Base-by-base conservation (phyloP, 108 stramenopile species). In the Skeletonema grethae region DNA sequence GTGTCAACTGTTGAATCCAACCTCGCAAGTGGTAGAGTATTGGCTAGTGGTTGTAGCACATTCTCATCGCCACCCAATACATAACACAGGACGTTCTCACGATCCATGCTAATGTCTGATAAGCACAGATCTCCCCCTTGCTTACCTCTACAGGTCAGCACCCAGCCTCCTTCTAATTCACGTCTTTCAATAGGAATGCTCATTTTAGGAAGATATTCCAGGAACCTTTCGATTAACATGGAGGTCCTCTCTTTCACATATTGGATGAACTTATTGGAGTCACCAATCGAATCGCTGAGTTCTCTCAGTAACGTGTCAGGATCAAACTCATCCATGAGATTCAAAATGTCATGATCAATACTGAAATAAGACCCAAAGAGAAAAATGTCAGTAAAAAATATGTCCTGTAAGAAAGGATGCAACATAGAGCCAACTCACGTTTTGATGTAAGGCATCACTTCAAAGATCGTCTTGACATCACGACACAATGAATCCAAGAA, bases 201-300 rank as follows among this genome's bases (percentile, higher is more conserved):
- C 84, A 95, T 88, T 69, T 86, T 88, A 73, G 94, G 94, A 12
- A 95, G 83, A 46, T 95, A 92, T 46, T 91, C 90, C 75, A 94
- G 65, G 61, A 95, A 95, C n/a, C 91, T 69, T 65, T 90, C 87
- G 25, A 95, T 85, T 9, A 89, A 75, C 46, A 88, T 69, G 6
- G 86, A 82, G n/a, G 82, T 77, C 65, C 87, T 92, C 64, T 90
- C 85, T 59, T 83, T 87, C 15, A 95, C 69, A 57, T 88, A 95
- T 30, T 76, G 57, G 12, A 81, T 65, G 28, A 88, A 80, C 69
- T 82, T 85, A 0, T 84, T 85, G 12, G 85, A 62, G 61, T 95
- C 84, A 13, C 86, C 84, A 31, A 95, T 74, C 10, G 88, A 84
- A 57, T 83, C 82, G 1, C 90, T 82, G 57, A 87, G 85, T 36